These are phyloP conservation scores for Buddleja alternifolia DNA, from an alignment of 257 asterid species.

Conservation along the genomic window DNA sequence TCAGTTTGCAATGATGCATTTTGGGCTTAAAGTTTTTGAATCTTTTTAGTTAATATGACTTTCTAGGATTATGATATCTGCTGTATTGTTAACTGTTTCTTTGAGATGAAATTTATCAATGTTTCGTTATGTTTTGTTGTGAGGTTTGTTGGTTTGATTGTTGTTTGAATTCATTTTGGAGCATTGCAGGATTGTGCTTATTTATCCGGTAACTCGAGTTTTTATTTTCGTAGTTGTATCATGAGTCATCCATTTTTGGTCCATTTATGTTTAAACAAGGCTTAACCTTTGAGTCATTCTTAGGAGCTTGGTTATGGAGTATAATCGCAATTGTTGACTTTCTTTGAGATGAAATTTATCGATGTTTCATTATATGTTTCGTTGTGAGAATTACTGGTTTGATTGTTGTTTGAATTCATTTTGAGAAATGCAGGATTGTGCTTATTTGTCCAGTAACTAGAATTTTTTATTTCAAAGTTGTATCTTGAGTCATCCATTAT, in stretches of 20 bases:
- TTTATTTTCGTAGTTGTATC: no score
- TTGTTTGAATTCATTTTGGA: background rate
- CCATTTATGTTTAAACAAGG: no score
- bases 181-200: background rate
- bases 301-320: no score
- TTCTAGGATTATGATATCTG: slow-evolving; percentile 11
- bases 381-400: background rate
- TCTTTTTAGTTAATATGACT: background rate
- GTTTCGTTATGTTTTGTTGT: background rate
- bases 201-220: no score
- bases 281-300: no score
- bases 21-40: slow-evolving; percentile 13
- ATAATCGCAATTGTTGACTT: slow-evolving; percentile 23
- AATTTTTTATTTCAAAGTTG: no score
- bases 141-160: background rate
- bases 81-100: slow-evolving; percentile 18
- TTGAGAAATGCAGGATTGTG: background rate
- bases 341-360: slow-evolving; percentile 20
- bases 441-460: no score
- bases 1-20: background rate
- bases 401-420: background rate
- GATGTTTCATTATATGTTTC: background rate
- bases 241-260: no score
- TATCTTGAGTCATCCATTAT: no score
- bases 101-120: slow-evolving; percentile 21